A percentile compares a stretch with the other conserved stretches of the same genome.
Evolutionary conservation across 352 stramenopile species (phyloP).

Genomic region (Phytophthora vignae): DNA sequence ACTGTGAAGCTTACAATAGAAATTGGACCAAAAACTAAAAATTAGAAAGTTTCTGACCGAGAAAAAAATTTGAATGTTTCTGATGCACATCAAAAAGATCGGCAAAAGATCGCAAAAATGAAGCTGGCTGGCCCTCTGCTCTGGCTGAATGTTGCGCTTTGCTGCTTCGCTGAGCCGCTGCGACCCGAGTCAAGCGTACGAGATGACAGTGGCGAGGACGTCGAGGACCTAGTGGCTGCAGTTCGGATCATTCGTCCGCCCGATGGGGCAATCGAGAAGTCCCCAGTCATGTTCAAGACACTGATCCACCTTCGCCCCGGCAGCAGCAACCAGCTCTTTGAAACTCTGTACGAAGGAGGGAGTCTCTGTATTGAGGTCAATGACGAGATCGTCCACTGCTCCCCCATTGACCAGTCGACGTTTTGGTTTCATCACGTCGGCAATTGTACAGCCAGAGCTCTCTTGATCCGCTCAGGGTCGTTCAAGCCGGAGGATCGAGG

Average conservation of each 20-base stretch:
- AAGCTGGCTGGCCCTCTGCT: background rate
- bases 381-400: background rate
- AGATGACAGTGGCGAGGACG: background rate
- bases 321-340: background rate
- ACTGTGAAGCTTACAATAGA: too few relatives aligned
- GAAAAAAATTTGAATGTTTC: too few relatives aligned
- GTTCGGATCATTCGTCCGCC: slow-evolving; percentile 12
- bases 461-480: background rate
- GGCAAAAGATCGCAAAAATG: slow-evolving; percentile 1
- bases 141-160: background rate
- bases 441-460: background rate
- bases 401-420: background rate
- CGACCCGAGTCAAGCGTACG: background rate
- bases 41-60: too few relatives aligned
- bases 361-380: slow-evolving; percentile 9
- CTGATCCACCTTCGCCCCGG: background rate
- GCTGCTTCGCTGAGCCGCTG: background rate
- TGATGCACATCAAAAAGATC: too few relatives aligned
- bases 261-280: slow-evolving; percentile 9
- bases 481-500: background rate
- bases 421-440: slow-evolving; percentile 3
- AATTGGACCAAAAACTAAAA: too few relatives aligned
- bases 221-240: background rate
- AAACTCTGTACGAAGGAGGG: background rate
- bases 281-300: slow-evolving; percentile 5